Evolutionary conservation across 306 rosid genomes (phyloP).

Genomic region (Glycine tomentella): DNA sequence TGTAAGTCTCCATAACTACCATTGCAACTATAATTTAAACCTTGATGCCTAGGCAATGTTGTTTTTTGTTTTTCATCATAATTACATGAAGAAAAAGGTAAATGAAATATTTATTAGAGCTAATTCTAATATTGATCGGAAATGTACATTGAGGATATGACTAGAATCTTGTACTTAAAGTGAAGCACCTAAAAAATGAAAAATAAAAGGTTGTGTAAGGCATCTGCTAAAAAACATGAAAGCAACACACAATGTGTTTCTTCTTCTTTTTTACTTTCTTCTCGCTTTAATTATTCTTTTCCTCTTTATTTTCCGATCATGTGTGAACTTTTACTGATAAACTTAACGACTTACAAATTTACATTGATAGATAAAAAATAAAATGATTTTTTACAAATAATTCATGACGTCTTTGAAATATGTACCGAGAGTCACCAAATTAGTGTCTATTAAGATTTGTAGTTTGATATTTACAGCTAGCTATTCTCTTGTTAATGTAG

Average conservation of each 20-base stretch:
- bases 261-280: slow-evolving; percentile 30
- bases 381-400: too few species aligned
- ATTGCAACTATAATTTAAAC: not conserved
- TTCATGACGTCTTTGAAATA: too few species aligned
- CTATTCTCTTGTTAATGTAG: too few species aligned
- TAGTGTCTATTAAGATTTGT: too few species aligned
- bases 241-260: slow-evolving; percentile 29
- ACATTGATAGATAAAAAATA: not conserved
- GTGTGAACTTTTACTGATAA: slow-evolving; percentile 2
- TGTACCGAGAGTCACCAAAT: too few species aligned
- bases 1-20: not conserved
- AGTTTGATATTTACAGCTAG: too few species aligned
- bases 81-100: not conserved
- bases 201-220: slow-evolving; percentile 20
- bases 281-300: slow-evolving; percentile 41
- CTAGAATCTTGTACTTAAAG: slow-evolving; percentile 43
- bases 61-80: not conserved
- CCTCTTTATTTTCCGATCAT: not conserved
- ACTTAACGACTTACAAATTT: not conserved
- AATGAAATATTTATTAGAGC: not conserved
- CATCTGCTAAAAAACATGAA: slow-evolving; percentile 38
- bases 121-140: not conserved
- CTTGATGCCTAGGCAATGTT: not conserved
- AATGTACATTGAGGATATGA: not conserved
- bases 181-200: slow-evolving; percentile 30